These are phyloP conservation scores for Albatrellus ellisii DNA, from an alignment of 768 basidiomycete species.

Conservation along the genomic window DNA sequence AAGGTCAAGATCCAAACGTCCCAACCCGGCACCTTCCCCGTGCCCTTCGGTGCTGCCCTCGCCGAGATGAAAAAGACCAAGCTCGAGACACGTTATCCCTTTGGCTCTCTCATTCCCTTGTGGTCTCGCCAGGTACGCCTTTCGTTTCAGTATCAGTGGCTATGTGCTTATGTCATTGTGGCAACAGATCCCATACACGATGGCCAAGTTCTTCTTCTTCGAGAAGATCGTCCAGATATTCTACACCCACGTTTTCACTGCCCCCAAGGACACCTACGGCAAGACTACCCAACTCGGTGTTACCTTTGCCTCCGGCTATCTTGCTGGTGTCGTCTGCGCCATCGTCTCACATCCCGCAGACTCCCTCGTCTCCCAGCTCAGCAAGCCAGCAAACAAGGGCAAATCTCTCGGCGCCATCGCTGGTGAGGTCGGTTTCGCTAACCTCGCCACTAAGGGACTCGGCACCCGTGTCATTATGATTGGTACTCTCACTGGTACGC, in stretches of 20 bases:
- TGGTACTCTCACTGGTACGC: constrained; percentile 18
- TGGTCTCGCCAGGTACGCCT: constrained; percentile 72
- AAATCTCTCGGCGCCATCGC: constrained; percentile 62
- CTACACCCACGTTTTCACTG: constrained; percentile 77
- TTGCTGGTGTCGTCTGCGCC: constrained; percentile 93
- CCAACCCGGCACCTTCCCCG: constrained; percentile 64
- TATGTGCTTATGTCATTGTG: not conserved
- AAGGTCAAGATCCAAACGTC: constrained; percentile 87
- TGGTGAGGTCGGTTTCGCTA: constrained; percentile 49
- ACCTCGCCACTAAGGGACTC: constrained; percentile 75
- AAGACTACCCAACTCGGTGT: constrained; percentile 80
- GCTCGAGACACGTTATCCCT: constrained; percentile 69
- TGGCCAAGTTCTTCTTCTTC: constrained; percentile 98
- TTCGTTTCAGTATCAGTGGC: no score
- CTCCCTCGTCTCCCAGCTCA: constrained; percentile 85
- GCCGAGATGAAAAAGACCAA: constrained; percentile 54
- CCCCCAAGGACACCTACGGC: constrained; percentile 65
- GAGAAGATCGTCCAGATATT: constrained; percentile 81
- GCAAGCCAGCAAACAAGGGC: constrained; percentile 79
- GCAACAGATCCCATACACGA: constrained; percentile 86
- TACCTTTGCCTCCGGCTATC: constrained; percentile 84
- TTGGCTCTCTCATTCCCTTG: constrained; percentile 74
- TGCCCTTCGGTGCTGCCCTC: constrained; percentile 57
- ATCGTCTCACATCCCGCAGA: constrained; percentile 96
- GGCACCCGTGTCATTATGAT: constrained; percentile 84